phyloP scores from a whole-genome alignment of 2,329 filamentous ascomycete species.

The Bipolaris victoriae region DNA sequence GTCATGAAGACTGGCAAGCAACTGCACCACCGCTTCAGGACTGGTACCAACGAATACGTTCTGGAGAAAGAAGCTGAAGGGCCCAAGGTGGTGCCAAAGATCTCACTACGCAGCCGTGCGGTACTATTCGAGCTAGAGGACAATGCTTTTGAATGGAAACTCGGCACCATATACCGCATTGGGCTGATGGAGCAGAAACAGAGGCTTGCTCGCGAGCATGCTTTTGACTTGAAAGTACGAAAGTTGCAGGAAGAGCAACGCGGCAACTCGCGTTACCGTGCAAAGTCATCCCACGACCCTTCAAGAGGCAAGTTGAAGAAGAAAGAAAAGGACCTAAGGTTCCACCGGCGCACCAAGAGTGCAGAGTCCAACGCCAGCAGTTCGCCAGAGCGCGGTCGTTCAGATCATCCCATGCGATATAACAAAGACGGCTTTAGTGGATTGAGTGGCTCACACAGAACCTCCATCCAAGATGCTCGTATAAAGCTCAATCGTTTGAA shows the following conservation, averaged over 20 bases:
- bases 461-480: slow-evolving; percentile 78
- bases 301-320: slow-evolving; percentile 48
- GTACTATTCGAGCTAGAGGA: slow-evolving; percentile 94
- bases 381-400: slow-evolving; percentile 35
- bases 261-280: slow-evolving; percentile 58
- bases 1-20: slow-evolving; percentile 86
- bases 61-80: slow-evolving; percentile 83
- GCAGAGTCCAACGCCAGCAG: slow-evolving; percentile 34
- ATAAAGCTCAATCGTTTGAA: slow-evolving; percentile 79
- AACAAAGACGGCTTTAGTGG: slow-evolving; percentile 78
- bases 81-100: slow-evolving; percentile 83
- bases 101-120: slow-evolving; percentile 81
- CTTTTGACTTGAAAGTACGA: slow-evolving; percentile 85
- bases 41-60: slow-evolving; percentile 85
- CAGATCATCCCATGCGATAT: slow-evolving; percentile 66
- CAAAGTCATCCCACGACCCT: slow-evolving; percentile 58
- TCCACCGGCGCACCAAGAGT: slow-evolving; percentile 51
- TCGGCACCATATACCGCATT: slow-evolving; percentile 90
- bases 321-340: slow-evolving; percentile 38
- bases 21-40: slow-evolving; percentile 90
- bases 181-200: slow-evolving; percentile 90
- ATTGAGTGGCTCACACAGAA: slow-evolving; percentile 73
- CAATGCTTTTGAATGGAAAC: slow-evolving; percentile 95
- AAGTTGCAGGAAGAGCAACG: slow-evolving; percentile 67
- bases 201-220: slow-evolving; percentile 85